phyloP scores from a whole-genome alignment of 768 basidiomycete species.

The Collybia nuda region DNA sequence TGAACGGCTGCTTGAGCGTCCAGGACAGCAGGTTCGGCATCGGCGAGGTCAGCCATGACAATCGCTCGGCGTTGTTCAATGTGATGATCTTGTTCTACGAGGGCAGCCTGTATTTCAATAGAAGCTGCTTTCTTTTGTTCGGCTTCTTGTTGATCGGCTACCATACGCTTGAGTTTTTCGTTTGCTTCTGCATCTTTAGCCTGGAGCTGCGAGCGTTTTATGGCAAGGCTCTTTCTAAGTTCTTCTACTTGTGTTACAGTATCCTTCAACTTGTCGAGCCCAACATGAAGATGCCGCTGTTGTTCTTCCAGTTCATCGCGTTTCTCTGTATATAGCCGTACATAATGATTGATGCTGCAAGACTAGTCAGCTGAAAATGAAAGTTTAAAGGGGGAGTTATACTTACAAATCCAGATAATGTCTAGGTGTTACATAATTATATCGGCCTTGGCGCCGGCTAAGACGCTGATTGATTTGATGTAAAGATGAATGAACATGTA shows the following conservation, averaged over 20 bases:
- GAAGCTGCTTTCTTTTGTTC: slow-evolving; percentile 98
- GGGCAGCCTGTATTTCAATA: slow-evolving; percentile 91
- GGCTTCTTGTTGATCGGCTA: slow-evolving; percentile 96
- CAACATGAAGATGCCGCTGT: slow-evolving; percentile 96
- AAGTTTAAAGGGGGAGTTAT: neutral
- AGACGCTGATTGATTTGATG: slow-evolving; percentile 88
- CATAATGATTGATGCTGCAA: slow-evolving; percentile 92
- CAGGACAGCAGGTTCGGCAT: slow-evolving; percentile 95
- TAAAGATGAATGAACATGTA: slow-evolving; percentile 87
- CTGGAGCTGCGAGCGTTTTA: slow-evolving; percentile 89
- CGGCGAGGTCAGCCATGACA: slow-evolving; percentile 93
- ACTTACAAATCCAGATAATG: slow-evolving; percentile 99
- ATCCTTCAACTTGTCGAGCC: slow-evolving; percentile 92
- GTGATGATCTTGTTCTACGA: slow-evolving; percentile 86
- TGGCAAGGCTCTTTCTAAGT: slow-evolving; percentile 90
- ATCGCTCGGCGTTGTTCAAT: slow-evolving; percentile 87
- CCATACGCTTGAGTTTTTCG: slow-evolving; percentile 97
- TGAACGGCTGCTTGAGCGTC: slow-evolving; percentile 97
- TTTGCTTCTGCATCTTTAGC: slow-evolving; percentile 96
- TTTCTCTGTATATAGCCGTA: slow-evolving; percentile 92
- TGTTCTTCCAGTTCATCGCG: slow-evolving; percentile 98
- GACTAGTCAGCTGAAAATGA: slow-evolving; percentile 10
- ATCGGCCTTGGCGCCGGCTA: slow-evolving; percentile 90
- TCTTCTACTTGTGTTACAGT: slow-evolving; percentile 98
- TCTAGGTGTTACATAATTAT: slow-evolving; percentile 95